These are phyloP conservation scores for Phylloporus sp. DNA, from an alignment of 768 basidiomycete species.

Conservation along the genomic window DNA sequence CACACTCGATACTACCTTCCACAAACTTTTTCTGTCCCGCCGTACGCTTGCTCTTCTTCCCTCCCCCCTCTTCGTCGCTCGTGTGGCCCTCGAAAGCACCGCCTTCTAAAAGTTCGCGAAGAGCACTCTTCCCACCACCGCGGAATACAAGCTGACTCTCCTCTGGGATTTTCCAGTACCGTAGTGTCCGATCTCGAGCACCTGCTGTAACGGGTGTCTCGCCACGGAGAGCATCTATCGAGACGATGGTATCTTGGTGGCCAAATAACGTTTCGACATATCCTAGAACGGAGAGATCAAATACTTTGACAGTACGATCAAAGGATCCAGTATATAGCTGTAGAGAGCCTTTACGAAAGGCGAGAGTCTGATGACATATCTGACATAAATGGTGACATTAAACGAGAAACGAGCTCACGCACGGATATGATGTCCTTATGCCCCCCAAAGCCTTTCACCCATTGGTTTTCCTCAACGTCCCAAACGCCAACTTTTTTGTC, in stretches of 20 bases:
- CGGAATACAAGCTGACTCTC: conserved; percentile 95
- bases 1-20: conserved; percentile 89
- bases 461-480: conserved; percentile 71
- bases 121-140: conserved; percentile 83
- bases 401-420: conserved; percentile 40
- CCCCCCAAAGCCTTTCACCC: conserved; percentile 80
- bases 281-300: conserved; percentile 78
- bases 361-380: conserved; percentile 45
- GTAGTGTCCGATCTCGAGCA: conserved; percentile 83
- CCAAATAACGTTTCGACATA: conserved; percentile 97
- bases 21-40: conserved; percentile 46
- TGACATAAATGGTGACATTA: conserved; percentile 17
- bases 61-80: conserved; percentile 44
- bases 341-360: conserved; percentile 74
- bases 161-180: conserved; percentile 96
- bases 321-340: conserved; percentile 70
- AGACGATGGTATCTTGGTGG: conserved; percentile 85
- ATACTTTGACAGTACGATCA: conserved; percentile 89
- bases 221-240: conserved; percentile 74
- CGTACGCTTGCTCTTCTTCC: conserved; percentile 29
- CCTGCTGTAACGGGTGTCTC: conserved; percentile 88
- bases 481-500: conserved; percentile 83
- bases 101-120: conserved; percentile 79
- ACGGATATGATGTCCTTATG: conserved; percentile 70
- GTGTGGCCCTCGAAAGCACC: conserved; percentile 56